A percentile compares a stretch with the other conserved stretches of the same genome.
Conservation (phyloP, 2,329 filamentous ascomycete species). For the Blastomyces silverae region DNA sequence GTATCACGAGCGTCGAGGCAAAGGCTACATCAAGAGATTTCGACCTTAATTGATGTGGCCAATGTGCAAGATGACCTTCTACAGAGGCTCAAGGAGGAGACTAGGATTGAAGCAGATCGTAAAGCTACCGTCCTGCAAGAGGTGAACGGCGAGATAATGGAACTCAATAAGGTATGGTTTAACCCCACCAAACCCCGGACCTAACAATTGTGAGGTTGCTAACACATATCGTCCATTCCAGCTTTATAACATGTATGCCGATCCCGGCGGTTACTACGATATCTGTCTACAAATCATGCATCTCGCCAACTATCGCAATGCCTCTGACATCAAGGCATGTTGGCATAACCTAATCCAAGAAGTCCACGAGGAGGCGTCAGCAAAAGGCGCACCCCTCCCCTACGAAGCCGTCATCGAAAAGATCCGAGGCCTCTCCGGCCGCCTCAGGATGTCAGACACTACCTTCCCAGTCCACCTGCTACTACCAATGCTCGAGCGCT, state of each 20-base stretch:
- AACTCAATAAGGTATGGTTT: slow-evolving; percentile 64
- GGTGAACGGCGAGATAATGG: slow-evolving; percentile 71
- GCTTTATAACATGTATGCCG: slow-evolving; percentile 90
- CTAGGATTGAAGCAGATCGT: slow-evolving; percentile 58
- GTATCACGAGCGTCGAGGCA: slow-evolving; percentile 76
- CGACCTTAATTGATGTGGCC: slow-evolving; percentile 80
- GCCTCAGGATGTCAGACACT: slow-evolving; percentile 51
- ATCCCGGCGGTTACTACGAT: slow-evolving; percentile 88
- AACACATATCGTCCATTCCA: slow-evolving; percentile 35
- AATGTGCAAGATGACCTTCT: slow-evolving; percentile 92
- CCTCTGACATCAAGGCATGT: slow-evolving; percentile 72
- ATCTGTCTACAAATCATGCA: slow-evolving; percentile 90
- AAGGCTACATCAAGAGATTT: slow-evolving; percentile 74
- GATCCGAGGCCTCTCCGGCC: slow-evolving; percentile 51
- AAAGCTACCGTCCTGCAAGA: slow-evolving; percentile 57
- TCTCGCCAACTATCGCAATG: slow-evolving; percentile 81
- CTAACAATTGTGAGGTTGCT: slow-evolving; percentile 13
- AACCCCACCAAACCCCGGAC: slow-evolving; percentile 17
- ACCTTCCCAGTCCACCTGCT: slow-evolving; percentile 51
- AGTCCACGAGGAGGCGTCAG: slow-evolving; percentile 53
- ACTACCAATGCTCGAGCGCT: slow-evolving; percentile 51
- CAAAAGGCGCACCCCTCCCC: slow-evolving; percentile 38
- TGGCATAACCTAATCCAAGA: slow-evolving; percentile 77
- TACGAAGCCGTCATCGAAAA: slow-evolving; percentile 48
- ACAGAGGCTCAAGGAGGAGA: slow-evolving; percentile 66